Base-by-base conservation (phyloP, 768 basidiomycete genomes). In the Lentinula aciculospora region DNA sequence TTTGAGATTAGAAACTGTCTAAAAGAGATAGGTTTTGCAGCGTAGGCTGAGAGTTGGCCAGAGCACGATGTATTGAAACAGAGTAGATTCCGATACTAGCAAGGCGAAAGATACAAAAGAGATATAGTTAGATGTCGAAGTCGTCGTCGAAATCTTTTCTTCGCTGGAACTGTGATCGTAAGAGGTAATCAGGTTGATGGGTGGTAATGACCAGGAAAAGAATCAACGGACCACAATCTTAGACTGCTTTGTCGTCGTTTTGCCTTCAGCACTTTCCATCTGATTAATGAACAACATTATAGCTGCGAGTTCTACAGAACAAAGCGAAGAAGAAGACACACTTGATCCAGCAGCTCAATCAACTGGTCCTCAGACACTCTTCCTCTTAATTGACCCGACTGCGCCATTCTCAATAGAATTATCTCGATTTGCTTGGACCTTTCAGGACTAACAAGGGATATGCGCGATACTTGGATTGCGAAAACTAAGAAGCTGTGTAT, bases 321-420 rank as follows among this genome's bases (percentile, higher is more conserved):
- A 13, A 21, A 44, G 5, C 2, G 45, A 54, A n/a, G 36, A 28
- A 48, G 7, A 27, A 15, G 7, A 62, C 71, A n/a, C 60, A 88
- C 94, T 81, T 96, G 91, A 63, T 95, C 89, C 58, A 96, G 78
- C 34, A 96, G 74, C 48, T 85, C 86, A 62, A 97, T 92, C 55
- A 97, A 78, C 68, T 94, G 91, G 47, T 79, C 73, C 67, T 97
- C 94, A 28, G 78, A 82, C 39, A 96, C 86, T 28, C 84, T 76
- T 1, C 86, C 87, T 44, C 87, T 79, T 37, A 96, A 69, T 68
- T 94, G 91, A 6, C 93, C 91, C 1, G 81, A 77, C 71, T 92
- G 90, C 7, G 85, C 91, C 89, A 94, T 92, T 39, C 89, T 80
- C 39, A 89, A 62, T 31, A 96, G 75, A 58, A 94, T 83, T 3